Base-by-base conservation (phyloP, 768 basidiomycete species). In the Suillus weaverae region DNA sequence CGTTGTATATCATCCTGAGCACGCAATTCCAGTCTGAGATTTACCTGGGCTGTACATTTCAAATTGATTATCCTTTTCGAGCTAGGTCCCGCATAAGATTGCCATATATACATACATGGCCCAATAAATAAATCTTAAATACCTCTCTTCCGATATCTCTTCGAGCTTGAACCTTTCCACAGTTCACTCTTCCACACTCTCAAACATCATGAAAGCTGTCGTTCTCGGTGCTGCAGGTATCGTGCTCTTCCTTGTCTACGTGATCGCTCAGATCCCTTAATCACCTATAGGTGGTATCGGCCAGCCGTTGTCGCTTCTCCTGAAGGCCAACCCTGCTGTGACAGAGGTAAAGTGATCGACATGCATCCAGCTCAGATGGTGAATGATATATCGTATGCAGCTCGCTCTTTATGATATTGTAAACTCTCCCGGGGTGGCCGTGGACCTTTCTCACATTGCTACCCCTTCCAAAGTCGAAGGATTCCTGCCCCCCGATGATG, bases 371-470 rank as follows among this genome's bases (percentile, higher is more conserved):
- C 55, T 44, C 41, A 56, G 10, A n/a, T 55, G 62, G 54, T n/a
- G 26, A 61, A 61, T 62, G 16, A 60, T 50, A 57, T 60, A 36
- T 53, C 60, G 4, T 20, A 35, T 61, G 22, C 71, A 95, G 90
- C 90, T 99, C 60, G 81, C 87, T 61, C 87, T 98, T 65, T 98
- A 84, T 76, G 97, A 99, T 94, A 96, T 98, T 79, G 94, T 96
- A 72, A 92, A 94, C 78, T 91, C 95, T n/a, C 94, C 94, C 18
- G 97, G 97, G 74, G 97, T 99, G 68, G 95, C 95, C 41, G 93
- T 89, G 64, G 97, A 99, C 81, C 83, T 98, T 64, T 90, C 92
- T 63, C 97, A 98, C 77, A 96, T 99, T 79, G 84, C 92, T 61
- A 96, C 95, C 43, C 88, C 90, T 13, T 89, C 94, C 50, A 90